phyloP scores from a whole-genome alignment of 2,329 filamentous ascomycete genomes.

The Stagonosporopsis cucurbitacearum region DNA sequence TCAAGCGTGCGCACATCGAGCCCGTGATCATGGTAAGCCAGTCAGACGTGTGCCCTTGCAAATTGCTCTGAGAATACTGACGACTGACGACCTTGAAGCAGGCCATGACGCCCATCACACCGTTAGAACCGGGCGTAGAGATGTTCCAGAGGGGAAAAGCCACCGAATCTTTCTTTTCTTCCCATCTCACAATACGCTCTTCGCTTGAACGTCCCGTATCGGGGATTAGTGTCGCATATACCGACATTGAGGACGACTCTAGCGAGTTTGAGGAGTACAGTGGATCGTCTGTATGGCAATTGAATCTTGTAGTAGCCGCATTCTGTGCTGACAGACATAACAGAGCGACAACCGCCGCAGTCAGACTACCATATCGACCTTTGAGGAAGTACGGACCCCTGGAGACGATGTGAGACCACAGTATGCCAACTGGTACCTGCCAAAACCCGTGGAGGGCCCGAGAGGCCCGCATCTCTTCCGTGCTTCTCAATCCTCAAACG shows the following conservation, averaged over 20 bases:
- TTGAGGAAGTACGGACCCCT: conserved; percentile 82
- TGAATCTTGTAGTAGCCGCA: not conserved
- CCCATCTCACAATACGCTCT: conserved; percentile 43
- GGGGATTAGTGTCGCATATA: conserved; percentile 78
- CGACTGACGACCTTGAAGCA: conserved; percentile 39
- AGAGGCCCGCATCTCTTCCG: conserved; percentile 87
- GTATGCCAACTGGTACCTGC: conserved; percentile 66
- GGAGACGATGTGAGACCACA: conserved; percentile 63
- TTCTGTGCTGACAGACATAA: conserved; percentile 36
- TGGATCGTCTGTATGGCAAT: conserved; percentile 69
- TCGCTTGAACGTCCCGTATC: conserved; percentile 67
- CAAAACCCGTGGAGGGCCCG: conserved; percentile 77
- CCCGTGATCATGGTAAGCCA: conserved; percentile 47
- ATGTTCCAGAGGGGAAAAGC: conserved; percentile 58
- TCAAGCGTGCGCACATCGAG: conserved; percentile 29
- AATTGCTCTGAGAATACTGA: conserved; percentile 29
- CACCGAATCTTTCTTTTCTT: conserved; percentile 65
- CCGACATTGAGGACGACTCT: conserved; percentile 70
- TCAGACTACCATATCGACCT: conserved; percentile 85
- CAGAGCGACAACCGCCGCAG: conserved; percentile 70
- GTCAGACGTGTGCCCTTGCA: conserved; percentile 1
- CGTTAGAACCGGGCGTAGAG: conserved; percentile 52
- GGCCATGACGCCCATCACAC: conserved; percentile 55
- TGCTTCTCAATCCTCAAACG: conserved; percentile 66
- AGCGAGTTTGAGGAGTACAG: conserved; percentile 56